Evolutionary conservation across 441 rosid genomes (phyloP), one percentile per base, ranked within the genome.

Genomic region (Euphorbia corollata): DNA sequence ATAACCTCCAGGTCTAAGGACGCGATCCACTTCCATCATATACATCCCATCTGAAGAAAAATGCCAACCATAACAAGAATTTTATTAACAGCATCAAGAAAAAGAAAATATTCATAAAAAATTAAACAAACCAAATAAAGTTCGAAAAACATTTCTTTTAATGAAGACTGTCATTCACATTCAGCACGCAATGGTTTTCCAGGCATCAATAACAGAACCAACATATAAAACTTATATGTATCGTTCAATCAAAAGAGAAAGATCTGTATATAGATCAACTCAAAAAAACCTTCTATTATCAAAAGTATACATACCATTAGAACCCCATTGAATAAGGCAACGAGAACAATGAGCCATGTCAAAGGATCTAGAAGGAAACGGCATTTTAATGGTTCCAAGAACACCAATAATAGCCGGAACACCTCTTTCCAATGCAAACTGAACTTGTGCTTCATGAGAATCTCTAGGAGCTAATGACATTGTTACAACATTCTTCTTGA

Each of bases 271-370:
- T 15, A n/a, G 60, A 27, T 43, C 6, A 64, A 22, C 58, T 34
- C 53, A 57, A 10, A 65, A 45, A 47, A 6, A 13, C 30, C 23
- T 56, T 13, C 13, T 13, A 36, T 22, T 2, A 2, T 8, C 15
- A 12, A 58, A n/a, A 32, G 7, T 30, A 30, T 24, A 22, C 87
- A 79, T 68, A 94, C 99, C 96, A 75, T 88, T 94, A 61, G 83
- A 81, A 24, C 93, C 91, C 99, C 99, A 94, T 6, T 88, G 97
- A 76, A 94, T 91, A 68, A 94, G 77, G 82, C 99, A 94, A 48
- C 98, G 87, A 64, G 99, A 94, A 81, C 99, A 94, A 58, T 93
- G 99, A 77, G 93, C 91, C 97, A 91, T 93, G 75, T 93, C 99
- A 56, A 93, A 93, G 59, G 91, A 84, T 62, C 97, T 79, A 13